Percentiles rank a stretch among this genome's conserved stretches.
These are phyloP conservation scores for Euphorbia lathyris DNA, from an alignment of 345 rosid species.

Conservation along the genomic window DNA sequence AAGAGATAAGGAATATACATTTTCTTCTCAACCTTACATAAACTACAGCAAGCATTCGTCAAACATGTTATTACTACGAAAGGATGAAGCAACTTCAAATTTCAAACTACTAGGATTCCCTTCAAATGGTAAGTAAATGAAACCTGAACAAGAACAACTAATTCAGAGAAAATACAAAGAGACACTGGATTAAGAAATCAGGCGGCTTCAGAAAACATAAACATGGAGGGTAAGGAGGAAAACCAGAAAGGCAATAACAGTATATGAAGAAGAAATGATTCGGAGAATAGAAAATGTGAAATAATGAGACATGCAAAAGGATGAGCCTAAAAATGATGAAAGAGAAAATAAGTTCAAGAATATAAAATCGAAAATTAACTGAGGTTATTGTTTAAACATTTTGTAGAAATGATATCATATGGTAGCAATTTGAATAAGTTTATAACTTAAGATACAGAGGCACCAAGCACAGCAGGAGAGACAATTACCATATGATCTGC, in stretches of 20 bases:
- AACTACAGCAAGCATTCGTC: not conserved
- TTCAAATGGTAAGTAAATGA: not conserved
- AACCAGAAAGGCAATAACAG: not conserved
- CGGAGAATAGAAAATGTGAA: not conserved
- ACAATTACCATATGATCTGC: constrained; percentile 62
- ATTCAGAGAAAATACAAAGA: not conserved
- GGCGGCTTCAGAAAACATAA: not conserved
- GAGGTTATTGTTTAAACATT: not conserved
- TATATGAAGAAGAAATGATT: not conserved
- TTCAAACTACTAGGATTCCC: not conserved
- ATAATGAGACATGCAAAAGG: not conserved
- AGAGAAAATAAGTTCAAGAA: not conserved
- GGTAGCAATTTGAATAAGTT: not conserved
- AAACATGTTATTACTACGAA: not conserved
- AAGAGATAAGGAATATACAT: not conserved
- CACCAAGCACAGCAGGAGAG: constrained; percentile 5
- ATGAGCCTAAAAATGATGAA: not conserved
- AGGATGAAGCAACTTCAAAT: not conserved
- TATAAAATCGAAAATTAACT: not conserved
- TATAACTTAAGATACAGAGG: not conserved
- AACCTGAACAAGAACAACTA: not conserved
- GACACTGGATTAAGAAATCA: not conserved
- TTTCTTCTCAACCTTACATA: not conserved
- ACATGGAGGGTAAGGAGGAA: not conserved
- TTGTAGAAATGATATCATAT: not conserved